phyloP scores from a whole-genome alignment of 352 stramenopile genomes.

The Pythium aristosporum region DNA sequence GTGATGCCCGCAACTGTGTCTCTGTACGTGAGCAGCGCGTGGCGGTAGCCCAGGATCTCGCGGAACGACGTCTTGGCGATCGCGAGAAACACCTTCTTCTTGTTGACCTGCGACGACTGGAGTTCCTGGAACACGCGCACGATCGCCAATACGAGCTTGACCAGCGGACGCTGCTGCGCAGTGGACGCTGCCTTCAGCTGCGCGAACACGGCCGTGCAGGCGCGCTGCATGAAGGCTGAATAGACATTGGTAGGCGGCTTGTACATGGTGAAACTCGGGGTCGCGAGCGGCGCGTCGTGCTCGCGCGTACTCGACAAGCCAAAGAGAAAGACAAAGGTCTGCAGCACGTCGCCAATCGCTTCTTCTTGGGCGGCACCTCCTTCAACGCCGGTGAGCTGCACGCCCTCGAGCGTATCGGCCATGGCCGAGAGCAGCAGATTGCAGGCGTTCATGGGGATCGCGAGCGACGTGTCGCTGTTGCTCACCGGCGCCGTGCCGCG shows the following conservation, averaged over 20 bases:
- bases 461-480: slow-evolving; percentile 18
- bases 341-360: slow-evolving; percentile 51
- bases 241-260: slow-evolving; percentile 80
- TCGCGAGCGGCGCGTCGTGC: background rate
- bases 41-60: slow-evolving; percentile 55
- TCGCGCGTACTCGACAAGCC: slow-evolving; percentile 30
- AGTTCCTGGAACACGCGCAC: slow-evolving; percentile 76
- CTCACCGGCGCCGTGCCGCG: slow-evolving; percentile 26
- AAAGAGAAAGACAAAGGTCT: slow-evolving; percentile 71
- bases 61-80: slow-evolving; percentile 77
- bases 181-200: slow-evolving; percentile 5
- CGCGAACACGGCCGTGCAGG: slow-evolving; percentile 32
- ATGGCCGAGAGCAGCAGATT: slow-evolving; percentile 72
- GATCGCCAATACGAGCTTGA: slow-evolving; percentile 48
- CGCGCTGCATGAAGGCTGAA: slow-evolving; percentile 61
- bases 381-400: slow-evolving; percentile 5
- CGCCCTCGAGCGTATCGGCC: slow-evolving; percentile 51
- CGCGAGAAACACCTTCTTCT: slow-evolving; percentile 85
- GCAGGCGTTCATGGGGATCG: slow-evolving; percentile 64
- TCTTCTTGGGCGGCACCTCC: background rate
- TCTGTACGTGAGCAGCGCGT: slow-evolving; percentile 33
- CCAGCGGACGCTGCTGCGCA: slow-evolving; percentile 25
- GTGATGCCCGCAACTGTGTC: slow-evolving; percentile 1
- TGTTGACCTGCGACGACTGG: slow-evolving; percentile 84
- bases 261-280: slow-evolving; percentile 71